Evolutionary conservation across 2,329 filamentous ascomycete genomes (phyloP).

Genomic region (Alternaria burnsii): DNA sequence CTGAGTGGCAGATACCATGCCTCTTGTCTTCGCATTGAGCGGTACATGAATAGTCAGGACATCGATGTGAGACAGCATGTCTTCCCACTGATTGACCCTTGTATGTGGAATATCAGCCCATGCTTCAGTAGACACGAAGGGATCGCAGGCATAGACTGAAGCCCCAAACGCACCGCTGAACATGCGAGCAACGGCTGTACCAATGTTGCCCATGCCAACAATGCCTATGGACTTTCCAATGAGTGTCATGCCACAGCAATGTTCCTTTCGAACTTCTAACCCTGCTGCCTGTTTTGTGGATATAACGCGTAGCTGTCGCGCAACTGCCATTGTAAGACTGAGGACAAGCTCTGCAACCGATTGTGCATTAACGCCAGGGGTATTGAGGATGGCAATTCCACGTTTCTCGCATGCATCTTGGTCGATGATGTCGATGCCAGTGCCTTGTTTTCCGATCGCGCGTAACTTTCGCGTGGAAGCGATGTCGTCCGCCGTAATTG

Average conservation of each 20-base stretch:
- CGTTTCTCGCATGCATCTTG: too few species aligned
- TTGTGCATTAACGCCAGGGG: not conserved
- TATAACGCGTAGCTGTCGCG: not conserved
- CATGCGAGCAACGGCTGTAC: not conserved
- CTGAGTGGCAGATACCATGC: not conserved
- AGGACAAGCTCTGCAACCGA: not conserved
- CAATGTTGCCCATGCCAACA: not conserved
- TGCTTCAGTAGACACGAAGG: not conserved
- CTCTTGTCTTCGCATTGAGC: not conserved
- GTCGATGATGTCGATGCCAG: too few species aligned
- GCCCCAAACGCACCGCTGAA: not conserved
- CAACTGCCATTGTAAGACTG: not conserved
- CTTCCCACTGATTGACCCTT: not conserved
- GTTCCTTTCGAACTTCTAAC: not conserved
- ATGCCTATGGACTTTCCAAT: not conserved
- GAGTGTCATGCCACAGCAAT: not conserved
- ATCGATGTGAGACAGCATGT: not conserved
- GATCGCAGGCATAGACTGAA: not conserved
- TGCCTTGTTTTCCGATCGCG: too few species aligned
- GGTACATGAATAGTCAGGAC: not conserved
- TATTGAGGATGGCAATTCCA: too few species aligned
- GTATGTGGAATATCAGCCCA: not conserved
- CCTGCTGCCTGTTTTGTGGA: not conserved
- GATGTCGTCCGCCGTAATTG: too few species aligned
- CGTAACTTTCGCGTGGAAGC: too few species aligned